These are phyloP conservation scores for Claviceps pazoutovae DNA, from an alignment of 2,329 filamentous ascomycete genomes.

Conservation along the genomic window DNA sequence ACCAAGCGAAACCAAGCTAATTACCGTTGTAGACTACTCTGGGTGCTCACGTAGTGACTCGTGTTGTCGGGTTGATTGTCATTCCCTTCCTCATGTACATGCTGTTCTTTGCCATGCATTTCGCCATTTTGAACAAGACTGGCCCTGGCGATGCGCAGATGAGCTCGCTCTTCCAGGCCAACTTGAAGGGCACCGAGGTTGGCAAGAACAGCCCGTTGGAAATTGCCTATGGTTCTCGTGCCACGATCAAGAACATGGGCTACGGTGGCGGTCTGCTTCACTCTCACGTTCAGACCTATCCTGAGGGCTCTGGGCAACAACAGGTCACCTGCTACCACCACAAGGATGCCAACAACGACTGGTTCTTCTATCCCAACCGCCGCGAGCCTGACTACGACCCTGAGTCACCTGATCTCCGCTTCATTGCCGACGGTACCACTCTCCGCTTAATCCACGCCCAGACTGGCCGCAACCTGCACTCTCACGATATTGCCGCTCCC, in stretches of 20 bases:
- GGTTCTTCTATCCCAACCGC: slow-evolving; percentile 96
- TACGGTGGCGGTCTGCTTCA: slow-evolving; percentile 94
- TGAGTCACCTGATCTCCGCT: slow-evolving; percentile 52
- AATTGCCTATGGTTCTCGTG: slow-evolving; percentile 74
- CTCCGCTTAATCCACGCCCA: slow-evolving; percentile 87
- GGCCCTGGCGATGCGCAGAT: slow-evolving; percentile 98
- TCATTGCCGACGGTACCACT: slow-evolving; percentile 61
- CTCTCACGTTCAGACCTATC: slow-evolving; percentile 91
- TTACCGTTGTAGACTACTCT: slow-evolving; percentile 37
- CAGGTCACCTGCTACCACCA: slow-evolving; percentile 99
- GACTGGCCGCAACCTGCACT: slow-evolving; percentile 94
- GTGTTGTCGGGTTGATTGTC: slow-evolving; percentile 75
- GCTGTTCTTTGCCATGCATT: slow-evolving; percentile 90
- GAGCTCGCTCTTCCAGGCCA: slow-evolving; percentile 98
- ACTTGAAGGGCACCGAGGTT: slow-evolving; percentile 83
- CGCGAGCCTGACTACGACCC: slow-evolving; percentile 57
- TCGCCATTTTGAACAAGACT: slow-evolving; percentile 81
- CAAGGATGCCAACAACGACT: slow-evolving; percentile 99
- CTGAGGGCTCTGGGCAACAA: slow-evolving; percentile 85
- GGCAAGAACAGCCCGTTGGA: slow-evolving; percentile 91
- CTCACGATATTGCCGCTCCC: slow-evolving; percentile 78
- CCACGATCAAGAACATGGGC: slow-evolving; percentile 97
- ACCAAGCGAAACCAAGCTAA: neutral
- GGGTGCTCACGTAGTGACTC: slow-evolving; percentile 63
- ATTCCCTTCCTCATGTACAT: slow-evolving; percentile 86